These are phyloP conservation scores for Furcasterigmium sp. DNA, from an alignment of 2,329 filamentous ascomycete species.

Conservation along the genomic window DNA sequence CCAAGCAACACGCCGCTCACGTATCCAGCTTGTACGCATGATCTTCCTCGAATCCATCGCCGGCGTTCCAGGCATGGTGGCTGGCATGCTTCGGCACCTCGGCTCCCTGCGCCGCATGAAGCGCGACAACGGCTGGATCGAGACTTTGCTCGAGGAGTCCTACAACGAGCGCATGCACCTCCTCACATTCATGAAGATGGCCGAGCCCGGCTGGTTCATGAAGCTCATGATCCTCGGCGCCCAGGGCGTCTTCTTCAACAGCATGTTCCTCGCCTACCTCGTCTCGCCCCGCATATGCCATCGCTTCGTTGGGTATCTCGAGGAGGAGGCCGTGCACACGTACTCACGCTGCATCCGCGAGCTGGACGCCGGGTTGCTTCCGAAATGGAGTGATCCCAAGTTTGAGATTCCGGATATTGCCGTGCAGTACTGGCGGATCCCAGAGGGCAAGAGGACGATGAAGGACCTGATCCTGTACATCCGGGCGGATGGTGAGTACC, in stretches of 20 bases:
- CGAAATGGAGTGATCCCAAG: constrained; percentile 67
- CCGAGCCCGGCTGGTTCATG: constrained; percentile 81
- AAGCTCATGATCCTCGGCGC: constrained; percentile 84
- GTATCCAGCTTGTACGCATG: constrained; percentile 69
- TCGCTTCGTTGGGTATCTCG: constrained; percentile 92
- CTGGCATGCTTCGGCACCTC: constrained; percentile 87
- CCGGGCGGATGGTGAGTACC: constrained; percentile 54
- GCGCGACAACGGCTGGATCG: constrained; percentile 95
- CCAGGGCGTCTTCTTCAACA: constrained; percentile 96
- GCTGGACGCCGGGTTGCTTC: constrained; percentile 77
- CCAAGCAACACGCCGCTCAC: no score
- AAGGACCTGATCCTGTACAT: constrained; percentile 83
- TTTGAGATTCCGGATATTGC: constrained; percentile 84
- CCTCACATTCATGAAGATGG: constrained; percentile 78
- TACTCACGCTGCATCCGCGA: constrained; percentile 88
- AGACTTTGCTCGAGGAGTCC: constrained; percentile 82
- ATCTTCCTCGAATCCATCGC: constrained; percentile 94
- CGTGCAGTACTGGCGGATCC: constrained; percentile 90
- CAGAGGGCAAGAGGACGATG: constrained; percentile 77
- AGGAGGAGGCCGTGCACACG: constrained; percentile 94
- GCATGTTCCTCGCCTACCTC: constrained; percentile 84
- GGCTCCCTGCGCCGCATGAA: constrained; percentile 79
- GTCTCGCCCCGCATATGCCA: constrained; percentile 83
- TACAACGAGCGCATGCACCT: constrained; percentile 95
- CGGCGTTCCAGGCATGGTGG: constrained; percentile 95